Evolutionary conservation across 2,329 filamentous ascomycete genomes (phyloP).

Genomic region (Talaromyces amestolkiae): DNA sequence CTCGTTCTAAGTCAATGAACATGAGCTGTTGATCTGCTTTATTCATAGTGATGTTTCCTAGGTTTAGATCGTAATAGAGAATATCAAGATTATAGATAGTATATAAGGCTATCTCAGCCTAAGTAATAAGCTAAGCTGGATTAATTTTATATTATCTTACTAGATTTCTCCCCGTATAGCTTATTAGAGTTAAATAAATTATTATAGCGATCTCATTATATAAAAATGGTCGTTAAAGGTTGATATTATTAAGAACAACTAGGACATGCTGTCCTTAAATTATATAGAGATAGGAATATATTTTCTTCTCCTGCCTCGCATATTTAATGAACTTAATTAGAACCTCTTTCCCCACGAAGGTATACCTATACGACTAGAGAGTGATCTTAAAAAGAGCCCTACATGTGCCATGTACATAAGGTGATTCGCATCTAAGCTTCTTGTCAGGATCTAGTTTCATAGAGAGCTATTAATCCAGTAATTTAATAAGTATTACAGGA

Average conservation of each 20-base stretch:
- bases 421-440: conserved; percentile 22
- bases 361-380: conserved; percentile 29
- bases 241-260: conserved; percentile 27
- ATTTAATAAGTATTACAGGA: background rate
- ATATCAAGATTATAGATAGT: conserved; percentile 5
- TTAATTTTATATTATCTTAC: conserved; percentile 18
- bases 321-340: conserved; percentile 22
- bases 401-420: conserved; percentile 27
- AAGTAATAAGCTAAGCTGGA: conserved; percentile 12
- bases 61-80: conserved; percentile 2
- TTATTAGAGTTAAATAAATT: conserved; percentile 25
- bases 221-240: conserved; percentile 23
- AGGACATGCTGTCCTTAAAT: conserved; percentile 27
- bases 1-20: conserved; percentile 5
- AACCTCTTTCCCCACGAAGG: conserved; percentile 28
- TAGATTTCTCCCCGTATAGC: conserved; percentile 22
- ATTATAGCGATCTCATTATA: conserved; percentile 26
- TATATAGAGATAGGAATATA: conserved; percentile 24
- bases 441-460: background rate
- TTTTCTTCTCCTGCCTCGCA: conserved; percentile 23
- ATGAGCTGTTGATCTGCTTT: background rate
- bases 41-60: conserved; percentile 11
- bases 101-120: conserved; percentile 19
- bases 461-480: conserved; percentile 15
- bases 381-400: conserved; percentile 31